Evolutionary conservation across 805 yeast genomes (phyloP).

Genomic region (Clavispora vitiphila): DNA sequence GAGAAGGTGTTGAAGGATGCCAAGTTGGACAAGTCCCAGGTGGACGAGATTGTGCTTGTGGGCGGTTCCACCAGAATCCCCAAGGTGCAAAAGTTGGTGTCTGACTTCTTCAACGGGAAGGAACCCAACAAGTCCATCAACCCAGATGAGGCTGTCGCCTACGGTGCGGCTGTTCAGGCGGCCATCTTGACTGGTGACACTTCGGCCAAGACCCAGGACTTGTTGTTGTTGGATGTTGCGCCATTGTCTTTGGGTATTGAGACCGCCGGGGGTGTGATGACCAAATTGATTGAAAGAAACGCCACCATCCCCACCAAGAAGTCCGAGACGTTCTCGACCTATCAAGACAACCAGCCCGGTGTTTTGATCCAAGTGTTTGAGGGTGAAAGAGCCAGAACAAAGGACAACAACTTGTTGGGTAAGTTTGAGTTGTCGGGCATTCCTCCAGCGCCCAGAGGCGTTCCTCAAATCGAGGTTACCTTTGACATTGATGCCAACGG

Average conservation of each 20-base stretch:
- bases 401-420: constrained; percentile 87
- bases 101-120: constrained; percentile 96
- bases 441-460: constrained; percentile 91
- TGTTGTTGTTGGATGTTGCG: constrained; percentile 84
- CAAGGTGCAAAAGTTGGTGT: constrained; percentile 89
- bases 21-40: constrained; percentile 82
- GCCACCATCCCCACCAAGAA: constrained; percentile 94
- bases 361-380: constrained; percentile 91
- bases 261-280: constrained; percentile 97
- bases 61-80: constrained; percentile 99
- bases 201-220: constrained; percentile 93
- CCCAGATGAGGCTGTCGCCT: constrained; percentile 99
- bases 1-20: constrained; percentile 92
- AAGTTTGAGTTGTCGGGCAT: constrained; percentile 82
- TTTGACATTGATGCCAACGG: constrained; percentile 85
- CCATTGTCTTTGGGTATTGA: constrained; percentile 94
- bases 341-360: constrained; percentile 94
- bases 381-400: constrained; percentile 94
- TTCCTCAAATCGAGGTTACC: constrained; percentile 87
- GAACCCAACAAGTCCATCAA: constrained; percentile 95
- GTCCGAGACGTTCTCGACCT: constrained; percentile 92
- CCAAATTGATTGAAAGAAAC: constrained; percentile 89
- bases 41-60: constrained; percentile 88
- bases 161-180: constrained; percentile 99
- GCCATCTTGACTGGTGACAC: constrained; percentile 95